Evolutionary conservation across 768 basidiomycete species (phyloP).

Genomic region (Tulasnella sp.): DNA sequence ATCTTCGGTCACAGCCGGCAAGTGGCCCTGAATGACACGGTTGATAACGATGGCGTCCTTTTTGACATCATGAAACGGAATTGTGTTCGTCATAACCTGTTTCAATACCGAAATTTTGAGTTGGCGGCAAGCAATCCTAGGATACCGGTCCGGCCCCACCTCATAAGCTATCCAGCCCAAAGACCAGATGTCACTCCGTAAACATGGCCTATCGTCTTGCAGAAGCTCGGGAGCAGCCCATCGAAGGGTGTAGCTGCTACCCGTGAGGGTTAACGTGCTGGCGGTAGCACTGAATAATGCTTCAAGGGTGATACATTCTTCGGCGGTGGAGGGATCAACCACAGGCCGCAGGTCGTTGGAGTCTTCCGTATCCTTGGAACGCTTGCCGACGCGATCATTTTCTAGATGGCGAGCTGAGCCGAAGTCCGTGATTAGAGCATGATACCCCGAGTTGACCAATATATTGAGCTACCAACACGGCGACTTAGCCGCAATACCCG

Average conservation of each 20-base stretch:
- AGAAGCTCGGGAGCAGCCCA: constrained; percentile 15
- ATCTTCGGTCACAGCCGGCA: no score
- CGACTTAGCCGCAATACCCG: neutral
- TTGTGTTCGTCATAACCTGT: neutral
- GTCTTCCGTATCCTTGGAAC: neutral
- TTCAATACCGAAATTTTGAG: neutral
- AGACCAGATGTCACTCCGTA: constrained; percentile 8
- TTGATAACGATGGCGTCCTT: neutral
- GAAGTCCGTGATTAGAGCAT: neutral
- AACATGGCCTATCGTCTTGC: neutral
- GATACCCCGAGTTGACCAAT: neutral
- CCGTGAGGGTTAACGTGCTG: neutral
- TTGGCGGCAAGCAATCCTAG: neutral
- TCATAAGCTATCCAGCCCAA: constrained; percentile 2
- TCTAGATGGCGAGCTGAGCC: neutral
- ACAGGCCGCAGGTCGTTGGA: neutral
- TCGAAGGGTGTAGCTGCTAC: neutral
- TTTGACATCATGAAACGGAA: neutral
- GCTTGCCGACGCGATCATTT: neutral
- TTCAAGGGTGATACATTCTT: neutral
- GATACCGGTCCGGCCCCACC: neutral
- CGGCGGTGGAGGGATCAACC: neutral
- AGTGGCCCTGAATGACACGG: no score
- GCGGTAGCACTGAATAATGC: neutral
- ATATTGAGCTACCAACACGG: neutral